Evolutionary conservation across 805 yeast genomes (phyloP).

Genomic region (Alloascoidea hylecoeti): DNA sequence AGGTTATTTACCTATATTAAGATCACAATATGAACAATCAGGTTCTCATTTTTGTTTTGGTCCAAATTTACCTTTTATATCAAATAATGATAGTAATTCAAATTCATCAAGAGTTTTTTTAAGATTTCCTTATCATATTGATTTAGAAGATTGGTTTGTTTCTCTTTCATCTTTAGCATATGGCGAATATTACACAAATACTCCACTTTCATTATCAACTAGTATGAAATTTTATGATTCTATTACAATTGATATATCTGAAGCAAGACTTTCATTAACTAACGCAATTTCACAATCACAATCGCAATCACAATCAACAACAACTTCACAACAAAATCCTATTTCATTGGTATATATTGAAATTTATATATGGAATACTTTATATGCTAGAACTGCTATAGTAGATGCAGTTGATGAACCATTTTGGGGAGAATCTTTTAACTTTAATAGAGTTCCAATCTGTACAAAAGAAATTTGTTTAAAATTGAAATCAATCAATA

Average conservation of each 20-base stretch:
- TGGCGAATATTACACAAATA: not conserved
- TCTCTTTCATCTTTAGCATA: conserved; percentile 48
- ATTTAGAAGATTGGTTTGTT: conserved; percentile 67
- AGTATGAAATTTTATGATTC: not conserved
- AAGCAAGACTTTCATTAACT: not conserved
- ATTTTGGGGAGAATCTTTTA: conserved; percentile 75
- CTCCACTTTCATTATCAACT: not conserved
- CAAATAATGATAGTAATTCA: no score
- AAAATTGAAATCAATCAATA: not conserved
- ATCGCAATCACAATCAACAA: no score
- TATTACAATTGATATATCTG: not conserved
- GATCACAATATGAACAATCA: not conserved
- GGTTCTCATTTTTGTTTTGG: not conserved
- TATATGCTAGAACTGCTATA: conserved; percentile 69
- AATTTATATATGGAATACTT: conserved; percentile 52
- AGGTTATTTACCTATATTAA: conserved; percentile 29
- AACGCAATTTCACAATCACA: no score
- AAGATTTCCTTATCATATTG: conserved; percentile 52
- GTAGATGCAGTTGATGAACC: conserved; percentile 38
- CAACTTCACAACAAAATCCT: no score
- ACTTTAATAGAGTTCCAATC: conserved; percentile 38
- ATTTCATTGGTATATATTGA: no score
- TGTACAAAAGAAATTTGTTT: conserved; percentile 5
- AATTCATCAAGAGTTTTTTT: conserved; percentile 27
- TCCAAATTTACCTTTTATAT: no score